Evolutionary conservation across 768 basidiomycete species (phyloP).

Genomic region (Polyporus arcularius): DNA sequence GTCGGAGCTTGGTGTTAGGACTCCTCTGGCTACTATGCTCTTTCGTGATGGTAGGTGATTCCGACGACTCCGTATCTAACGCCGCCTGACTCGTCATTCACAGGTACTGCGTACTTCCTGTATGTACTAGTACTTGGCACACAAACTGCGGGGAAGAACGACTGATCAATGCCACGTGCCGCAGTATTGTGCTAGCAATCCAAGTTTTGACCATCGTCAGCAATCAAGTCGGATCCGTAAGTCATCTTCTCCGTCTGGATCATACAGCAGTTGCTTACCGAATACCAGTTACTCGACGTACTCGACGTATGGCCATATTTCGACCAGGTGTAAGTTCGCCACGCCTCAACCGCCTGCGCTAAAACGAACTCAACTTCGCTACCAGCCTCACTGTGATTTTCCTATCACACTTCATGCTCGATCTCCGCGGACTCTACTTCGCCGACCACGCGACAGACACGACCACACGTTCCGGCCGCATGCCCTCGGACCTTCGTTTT

Average conservation of each 20-base stretch:
- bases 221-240: background rate
- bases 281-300: too few relatives aligned
- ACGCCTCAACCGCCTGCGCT: background rate
- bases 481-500: background rate
- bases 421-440: conserved; percentile 6
- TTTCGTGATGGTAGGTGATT: conserved; percentile 11
- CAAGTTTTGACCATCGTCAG: conserved; percentile 7
- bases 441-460: background rate
- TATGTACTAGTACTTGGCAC: background rate
- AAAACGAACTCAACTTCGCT: too few relatives aligned
- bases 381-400: conserved; percentile 4
- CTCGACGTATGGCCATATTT: conserved; percentile 9
- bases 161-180: background rate
- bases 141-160: background rate
- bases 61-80: background rate
- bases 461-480: background rate
- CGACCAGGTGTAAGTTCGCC: background rate
- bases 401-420: conserved; percentile 10
- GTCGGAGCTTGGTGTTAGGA: background rate
- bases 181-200: conserved; percentile 4
- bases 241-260: background rate
- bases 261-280: background rate
- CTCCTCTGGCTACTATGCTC: conserved; percentile 13
- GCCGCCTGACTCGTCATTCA: background rate
- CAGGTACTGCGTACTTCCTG: conserved; percentile 18